phyloP scores from a whole-genome alignment of 208 protist genomes.

The Angomonas deanei region DNA sequence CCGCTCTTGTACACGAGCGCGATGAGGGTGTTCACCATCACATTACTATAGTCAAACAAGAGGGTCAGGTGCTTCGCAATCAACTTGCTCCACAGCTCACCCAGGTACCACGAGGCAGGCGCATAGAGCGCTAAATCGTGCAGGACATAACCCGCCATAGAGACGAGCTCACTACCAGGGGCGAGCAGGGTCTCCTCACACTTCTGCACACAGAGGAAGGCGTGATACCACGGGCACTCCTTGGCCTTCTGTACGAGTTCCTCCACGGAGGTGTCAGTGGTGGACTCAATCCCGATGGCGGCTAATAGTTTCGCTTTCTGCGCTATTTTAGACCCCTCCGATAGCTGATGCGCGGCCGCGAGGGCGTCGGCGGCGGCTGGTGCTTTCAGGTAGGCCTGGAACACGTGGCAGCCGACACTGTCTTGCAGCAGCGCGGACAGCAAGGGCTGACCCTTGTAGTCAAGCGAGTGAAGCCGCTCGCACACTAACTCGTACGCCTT shows the following conservation, averaged over 20 bases:
- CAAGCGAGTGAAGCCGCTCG: constrained; percentile 39
- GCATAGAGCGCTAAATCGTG: constrained; percentile 81
- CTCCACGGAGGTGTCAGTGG: not conserved
- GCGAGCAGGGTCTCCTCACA: constrained; percentile 46
- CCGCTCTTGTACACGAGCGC: constrained; percentile 70
- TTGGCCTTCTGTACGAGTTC: not conserved
- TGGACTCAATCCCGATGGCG: not conserved
- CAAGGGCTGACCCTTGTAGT: constrained; percentile 38
- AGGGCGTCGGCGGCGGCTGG: constrained; percentile 34
- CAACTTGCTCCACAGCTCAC: constrained; percentile 54
- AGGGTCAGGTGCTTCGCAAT: constrained; percentile 31
- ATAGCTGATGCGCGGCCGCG: constrained; percentile 30
- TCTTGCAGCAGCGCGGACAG: constrained; percentile 62
- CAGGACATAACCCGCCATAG: constrained; percentile 50
- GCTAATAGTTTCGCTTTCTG: constrained; percentile 1
- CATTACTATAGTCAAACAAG: constrained; percentile 34
- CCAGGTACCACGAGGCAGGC: constrained; percentile 57
- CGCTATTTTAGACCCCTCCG: not conserved
- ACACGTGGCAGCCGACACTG: constrained; percentile 66
- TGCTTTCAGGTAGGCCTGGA: constrained; percentile 79
- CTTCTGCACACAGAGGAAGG: constrained; percentile 34
- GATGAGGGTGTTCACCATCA: constrained; percentile 44
- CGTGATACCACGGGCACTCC: constrained; percentile 58
- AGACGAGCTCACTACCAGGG: constrained; percentile 32
- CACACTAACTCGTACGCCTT: constrained; percentile 39